Evolutionary conservation across 106 monocot genomes (phyloP).

Genomic region (Posidonia australis): DNA sequence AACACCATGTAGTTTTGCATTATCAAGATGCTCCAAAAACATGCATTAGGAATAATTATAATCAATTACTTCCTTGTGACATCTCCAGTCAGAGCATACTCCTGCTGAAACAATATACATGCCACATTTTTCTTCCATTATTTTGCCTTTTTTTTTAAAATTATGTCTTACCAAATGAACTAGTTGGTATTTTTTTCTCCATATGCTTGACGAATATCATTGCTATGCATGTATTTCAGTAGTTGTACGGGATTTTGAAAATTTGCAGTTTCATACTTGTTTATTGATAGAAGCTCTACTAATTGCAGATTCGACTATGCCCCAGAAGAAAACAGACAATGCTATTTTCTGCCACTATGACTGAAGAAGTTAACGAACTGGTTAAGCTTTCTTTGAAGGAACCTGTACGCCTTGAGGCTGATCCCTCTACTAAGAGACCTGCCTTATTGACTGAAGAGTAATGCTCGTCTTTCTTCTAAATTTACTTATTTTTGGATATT

Average conservation of each 20-base stretch:
- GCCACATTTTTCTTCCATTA: too few species aligned
- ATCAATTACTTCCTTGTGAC: too few species aligned
- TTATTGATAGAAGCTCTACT: not conserved
- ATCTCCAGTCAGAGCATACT: too few species aligned
- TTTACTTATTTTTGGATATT: too few species aligned
- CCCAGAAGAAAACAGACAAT: constrained; percentile 90
- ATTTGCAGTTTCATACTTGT: constrained; percentile 6
- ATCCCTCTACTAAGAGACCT: constrained; percentile 83
- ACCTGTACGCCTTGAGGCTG: constrained; percentile 88
- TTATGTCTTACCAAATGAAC: too few species aligned
- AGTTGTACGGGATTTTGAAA: not conserved
- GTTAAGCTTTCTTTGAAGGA: constrained; percentile 73
- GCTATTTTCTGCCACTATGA: constrained; percentile 99
- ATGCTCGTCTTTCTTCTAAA: not conserved
- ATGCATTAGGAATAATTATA: too few species aligned
- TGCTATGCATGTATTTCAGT: not conserved
- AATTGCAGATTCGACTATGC: constrained; percentile 59
- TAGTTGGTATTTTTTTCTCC: not conserved
- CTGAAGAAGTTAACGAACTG: constrained; percentile 92
- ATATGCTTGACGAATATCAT: not conserved
- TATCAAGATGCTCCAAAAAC: too few species aligned
- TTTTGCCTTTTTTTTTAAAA: too few species aligned
- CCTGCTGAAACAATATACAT: too few species aligned
- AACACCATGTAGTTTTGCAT: too few species aligned
- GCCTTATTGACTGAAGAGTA: constrained; percentile 94